Percentiles rank a stretch among this genome's conserved stretches.
These are phyloP conservation scores for Nitzschia putrida DNA, from an alignment of 108 stramenopile species.

Conservation along the genomic window DNA sequence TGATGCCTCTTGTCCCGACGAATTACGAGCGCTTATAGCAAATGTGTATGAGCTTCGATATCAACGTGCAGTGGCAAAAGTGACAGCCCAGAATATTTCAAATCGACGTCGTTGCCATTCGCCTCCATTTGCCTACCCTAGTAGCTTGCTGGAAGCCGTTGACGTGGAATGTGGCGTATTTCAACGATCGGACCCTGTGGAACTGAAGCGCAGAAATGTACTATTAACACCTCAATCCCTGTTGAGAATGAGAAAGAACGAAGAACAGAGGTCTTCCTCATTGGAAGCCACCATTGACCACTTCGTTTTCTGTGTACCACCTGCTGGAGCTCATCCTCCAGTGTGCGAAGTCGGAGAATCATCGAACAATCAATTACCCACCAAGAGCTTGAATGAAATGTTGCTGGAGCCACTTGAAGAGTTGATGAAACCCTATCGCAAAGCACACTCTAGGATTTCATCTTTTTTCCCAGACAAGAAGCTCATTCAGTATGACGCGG, in stretches of 20 bases:
- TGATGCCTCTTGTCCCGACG: slow-evolving; percentile 30
- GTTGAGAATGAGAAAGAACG: slow-evolving; percentile 58
- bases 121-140: slow-evolving; percentile 53
- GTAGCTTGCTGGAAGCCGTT: slow-evolving; percentile 34
- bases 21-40: slow-evolving; percentile 42
- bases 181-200: slow-evolving; percentile 28
- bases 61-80: slow-evolving; percentile 29
- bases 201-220: slow-evolving; percentile 38
- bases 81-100: slow-evolving; percentile 42
- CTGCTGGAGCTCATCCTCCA: slow-evolving; percentile 54
- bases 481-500: slow-evolving; percentile 94
- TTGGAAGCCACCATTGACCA: slow-evolving; percentile 62
- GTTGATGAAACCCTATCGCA: slow-evolving; percentile 47
- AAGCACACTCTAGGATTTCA: slow-evolving; percentile 56
- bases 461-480: slow-evolving; percentile 93
- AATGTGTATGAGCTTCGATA: slow-evolving; percentile 36
- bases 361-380: neutral
- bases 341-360: slow-evolving; percentile 10
- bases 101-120: slow-evolving; percentile 60
- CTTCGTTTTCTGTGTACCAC: slow-evolving; percentile 82
- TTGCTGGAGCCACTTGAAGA: slow-evolving; percentile 52
- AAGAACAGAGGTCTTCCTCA: slow-evolving; percentile 56
- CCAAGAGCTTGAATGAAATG: slow-evolving; percentile 22
- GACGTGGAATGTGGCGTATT: slow-evolving; percentile 47
- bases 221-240: slow-evolving; percentile 63